Evolutionary conservation across 2,329 filamentous ascomycete species (phyloP).

Genomic region (Penicillium janthinellum): DNA sequence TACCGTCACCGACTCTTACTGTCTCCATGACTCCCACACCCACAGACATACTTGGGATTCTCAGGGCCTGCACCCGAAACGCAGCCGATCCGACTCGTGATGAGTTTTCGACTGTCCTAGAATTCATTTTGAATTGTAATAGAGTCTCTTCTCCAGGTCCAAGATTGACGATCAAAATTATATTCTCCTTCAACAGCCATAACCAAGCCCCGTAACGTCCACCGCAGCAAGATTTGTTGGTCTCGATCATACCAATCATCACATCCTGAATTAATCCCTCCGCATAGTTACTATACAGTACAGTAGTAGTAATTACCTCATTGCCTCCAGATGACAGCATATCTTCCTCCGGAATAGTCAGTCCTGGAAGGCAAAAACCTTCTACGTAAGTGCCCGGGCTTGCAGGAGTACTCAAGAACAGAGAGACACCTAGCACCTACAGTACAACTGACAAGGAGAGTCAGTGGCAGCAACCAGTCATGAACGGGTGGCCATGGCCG

Average conservation of each 20-base stretch:
- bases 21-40: too few species aligned
- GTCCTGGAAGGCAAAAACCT: neutral
- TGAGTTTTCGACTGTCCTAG: neutral
- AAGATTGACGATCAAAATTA: neutral
- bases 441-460: too few species aligned
- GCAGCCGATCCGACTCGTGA: neutral
- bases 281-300: neutral
- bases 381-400: neutral
- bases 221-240: neutral
- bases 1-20: neutral
- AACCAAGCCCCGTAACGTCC: neutral
- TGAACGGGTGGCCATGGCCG: constrained; percentile 5
- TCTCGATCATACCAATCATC: neutral
- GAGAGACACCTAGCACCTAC: neutral
- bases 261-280: neutral
- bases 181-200: neutral
- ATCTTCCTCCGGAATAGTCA: neutral
- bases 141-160: neutral
- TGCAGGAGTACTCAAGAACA: neutral
- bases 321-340: neutral
- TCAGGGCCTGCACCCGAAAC: neutral
- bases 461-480: neutral
- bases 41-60: neutral
- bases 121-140: neutral
- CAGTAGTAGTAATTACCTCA: neutral